Percentiles rank a stretch among this genome's conserved stretches.
phyloP scores from a whole-genome alignment of 768 basidiomycete species.

The Hygrocybe coccinea region DNA sequence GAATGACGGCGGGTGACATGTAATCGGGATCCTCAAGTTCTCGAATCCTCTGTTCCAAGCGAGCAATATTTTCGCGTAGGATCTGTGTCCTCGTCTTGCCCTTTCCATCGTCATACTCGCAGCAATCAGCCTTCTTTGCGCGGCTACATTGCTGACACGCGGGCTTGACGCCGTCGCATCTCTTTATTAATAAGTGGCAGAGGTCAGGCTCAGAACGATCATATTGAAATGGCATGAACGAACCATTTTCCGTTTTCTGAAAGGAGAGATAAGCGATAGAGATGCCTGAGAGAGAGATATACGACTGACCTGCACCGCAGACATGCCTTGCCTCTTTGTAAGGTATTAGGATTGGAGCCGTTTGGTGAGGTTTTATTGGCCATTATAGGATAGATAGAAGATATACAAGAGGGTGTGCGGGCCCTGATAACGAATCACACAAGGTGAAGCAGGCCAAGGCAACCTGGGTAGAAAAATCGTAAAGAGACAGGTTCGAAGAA shows the following conservation, averaged over 20 bases:
- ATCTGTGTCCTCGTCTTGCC: constrained; percentile 78
- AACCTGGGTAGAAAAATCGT: too few relatives aligned
- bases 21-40: constrained; percentile 76
- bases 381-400: constrained; percentile 34
- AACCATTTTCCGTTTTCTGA: constrained; percentile 73
- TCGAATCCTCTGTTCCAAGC: constrained; percentile 64
- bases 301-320: constrained; percentile 59
- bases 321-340: constrained; percentile 69
- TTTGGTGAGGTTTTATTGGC: constrained; percentile 43
- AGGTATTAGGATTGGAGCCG: constrained; percentile 34
- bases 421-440: neutral
- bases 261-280: constrained; percentile 11
- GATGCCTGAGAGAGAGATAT: constrained; percentile 2
- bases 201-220: neutral
- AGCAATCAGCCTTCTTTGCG: constrained; percentile 69
- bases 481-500: too few relatives aligned
- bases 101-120: constrained; percentile 82
- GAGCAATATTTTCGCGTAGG: constrained; percentile 69
- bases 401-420: neutral
- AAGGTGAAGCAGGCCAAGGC: too few relatives aligned
- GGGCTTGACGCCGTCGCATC: constrained; percentile 74
- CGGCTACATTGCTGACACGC: constrained; percentile 74
- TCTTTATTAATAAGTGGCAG: constrained; percentile 36
- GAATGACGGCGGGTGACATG: constrained; percentile 58
- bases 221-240: constrained; percentile 8